Evolutionary conservation across 2,329 filamentous ascomycete species (phyloP), one percentile per base, ranked within the genome.

Genomic region (Fulvia fulva): DNA sequence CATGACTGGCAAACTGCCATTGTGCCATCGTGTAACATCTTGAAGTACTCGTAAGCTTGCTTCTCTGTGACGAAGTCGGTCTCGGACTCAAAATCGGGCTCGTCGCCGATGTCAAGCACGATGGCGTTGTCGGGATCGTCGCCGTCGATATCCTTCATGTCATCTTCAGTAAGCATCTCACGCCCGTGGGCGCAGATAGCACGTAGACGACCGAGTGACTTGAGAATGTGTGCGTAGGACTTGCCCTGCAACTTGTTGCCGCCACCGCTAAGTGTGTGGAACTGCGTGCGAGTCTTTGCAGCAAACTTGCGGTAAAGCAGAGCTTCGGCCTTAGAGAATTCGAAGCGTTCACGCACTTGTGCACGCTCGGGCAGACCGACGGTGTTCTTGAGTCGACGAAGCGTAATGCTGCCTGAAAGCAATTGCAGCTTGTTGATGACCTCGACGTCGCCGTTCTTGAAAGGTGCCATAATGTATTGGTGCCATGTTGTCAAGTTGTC

Each of bases 181-280:
- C 88, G 89, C n/a, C 94, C 94, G 71, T 97, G 93, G 1, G 92
- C 94, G 70, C 92, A 97, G 53, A 97, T 88, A 43, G 96, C 81
- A 9, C 94, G 89, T 19, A 99, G 83, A 28, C 93, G 88, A 64
- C 95, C 82, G 69, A 99, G 96, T 4, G 91, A 90, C 64, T 94
- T 92, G 60, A 99, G 77, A 49, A 99, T 94, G 67, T 96, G 90
- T 49, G 94, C 92, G 70, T 96, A 97, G n/a, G 89, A 88, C 65
- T 88, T 90, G 44, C 92, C 93, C 23, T 63, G 65, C 2, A 73
- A 54, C 21, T 52, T 56, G 5, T 57, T 65, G n/a, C 59, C 59
- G 43, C 88, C 89, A 70, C 85, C 75, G 8, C 85, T 84, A 63
- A 97, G 85, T 2, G 91, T 86, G 60, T 87, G 84, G 65, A 97